Base-by-base conservation (phyloP, 345 rosid genomes). In the Salix suchowensis region DNA sequence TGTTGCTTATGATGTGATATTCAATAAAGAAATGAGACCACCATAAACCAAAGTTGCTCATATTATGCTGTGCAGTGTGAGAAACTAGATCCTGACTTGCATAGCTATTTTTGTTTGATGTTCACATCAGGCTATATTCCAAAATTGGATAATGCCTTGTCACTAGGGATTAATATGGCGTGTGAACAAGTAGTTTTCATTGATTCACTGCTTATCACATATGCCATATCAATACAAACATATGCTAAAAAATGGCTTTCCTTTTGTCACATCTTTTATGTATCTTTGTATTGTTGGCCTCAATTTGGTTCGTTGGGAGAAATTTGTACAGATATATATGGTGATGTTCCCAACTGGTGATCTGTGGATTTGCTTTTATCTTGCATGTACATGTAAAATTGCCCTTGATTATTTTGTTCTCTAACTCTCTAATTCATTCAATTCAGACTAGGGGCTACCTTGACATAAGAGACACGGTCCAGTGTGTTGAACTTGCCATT, bases 371-470 rank as follows among this genome's bases (percentile, higher is more conserved):
- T 21, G 11, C 39, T 10, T 30, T 72, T 52, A 13, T 55, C 46
- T 0, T 66, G 58, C 60, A 44, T 34, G 52, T 58, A 48, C 23
- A 24, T 40, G 10, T 61, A 23, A 14, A 9, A 19, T 44, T n/a
- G 0, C 36, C 16, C 64, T 19, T 23, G 2, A 28, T 70, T 46
- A 23, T 0, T 65, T 46, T 62, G 28, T 60, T 58, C 42, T 37
- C 48, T 60, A 23, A 62, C 44, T 40, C 39, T 64, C 7, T 16
- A 64, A 37, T 65, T 67, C 64, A 16, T 73, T 39, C 30, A 65
- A 46, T 88, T 73, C 87, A 96, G 99, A 96, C 99, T 34, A 89
- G 97, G 88, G 99, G 99, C 65, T 96, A 96, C 88, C 97, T 96
- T 44, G 99, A 96, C 81, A 96, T 96, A 82, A 84, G 99, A 82